Evolutionary conservation across 2,329 filamentous ascomycete species (phyloP).

Genomic region (Botrytis paeoniae): DNA sequence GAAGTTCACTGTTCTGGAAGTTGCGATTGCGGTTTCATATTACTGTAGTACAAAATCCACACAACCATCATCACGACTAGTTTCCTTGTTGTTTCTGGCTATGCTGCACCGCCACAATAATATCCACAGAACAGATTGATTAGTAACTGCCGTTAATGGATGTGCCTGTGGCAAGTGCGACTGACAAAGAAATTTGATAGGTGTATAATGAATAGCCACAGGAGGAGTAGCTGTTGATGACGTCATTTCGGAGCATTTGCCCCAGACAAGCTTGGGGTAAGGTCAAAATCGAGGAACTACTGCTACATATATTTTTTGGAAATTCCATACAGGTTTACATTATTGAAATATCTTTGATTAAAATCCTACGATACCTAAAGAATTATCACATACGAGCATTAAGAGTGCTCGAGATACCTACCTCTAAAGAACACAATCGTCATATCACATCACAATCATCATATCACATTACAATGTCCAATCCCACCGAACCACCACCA

Average conservation of each 20-base stretch:
- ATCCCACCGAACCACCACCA: conserved; percentile 36
- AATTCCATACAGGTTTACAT: not conserved
- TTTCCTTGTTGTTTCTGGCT: not conserved
- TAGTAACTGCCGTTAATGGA: not conserved
- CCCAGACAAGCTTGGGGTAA: not conserved
- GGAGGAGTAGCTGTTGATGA: not conserved
- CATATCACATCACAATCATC: too few species aligned
- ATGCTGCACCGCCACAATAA: not conserved
- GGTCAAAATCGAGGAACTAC: not conserved
- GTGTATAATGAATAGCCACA: not conserved
- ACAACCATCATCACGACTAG: not conserved
- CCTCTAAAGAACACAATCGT: not conserved
- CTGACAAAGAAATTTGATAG: not conserved
- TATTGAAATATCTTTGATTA: not conserved
- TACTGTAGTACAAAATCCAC: not conserved
- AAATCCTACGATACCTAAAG: not conserved
- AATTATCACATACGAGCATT: not conserved
- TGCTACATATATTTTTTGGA: not conserved
- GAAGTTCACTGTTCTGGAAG: not conserved
- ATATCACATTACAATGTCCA: conserved; percentile 11
- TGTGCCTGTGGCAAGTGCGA: not conserved
- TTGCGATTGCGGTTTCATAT: not conserved
- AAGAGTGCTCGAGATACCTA: not conserved
- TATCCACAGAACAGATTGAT: not conserved
- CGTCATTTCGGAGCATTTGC: not conserved